A percentile compares a stretch with the other conserved stretches of the same genome.
These are phyloP conservation scores for Tilletia caries DNA, from an alignment of 1,284 basidiomycete genomes.

Conservation along the genomic window DNA sequence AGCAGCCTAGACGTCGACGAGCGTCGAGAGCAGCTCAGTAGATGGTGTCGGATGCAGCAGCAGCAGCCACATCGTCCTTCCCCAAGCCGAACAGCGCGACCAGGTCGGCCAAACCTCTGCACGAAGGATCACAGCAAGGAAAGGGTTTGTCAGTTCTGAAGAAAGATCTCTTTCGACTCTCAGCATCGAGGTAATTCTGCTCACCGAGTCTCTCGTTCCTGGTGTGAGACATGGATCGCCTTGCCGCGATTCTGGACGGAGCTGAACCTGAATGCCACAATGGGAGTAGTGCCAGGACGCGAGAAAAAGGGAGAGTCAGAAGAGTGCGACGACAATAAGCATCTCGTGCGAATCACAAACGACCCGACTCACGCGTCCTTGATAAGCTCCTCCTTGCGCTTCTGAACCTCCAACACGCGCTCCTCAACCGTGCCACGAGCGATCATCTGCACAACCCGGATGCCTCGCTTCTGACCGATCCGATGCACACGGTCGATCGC, in stretches of 20 bases:
- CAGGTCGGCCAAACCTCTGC: conserved; percentile 1
- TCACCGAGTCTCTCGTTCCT: conserved; percentile 9
- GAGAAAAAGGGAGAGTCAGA: no score
- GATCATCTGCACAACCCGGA: conserved; percentile 63
- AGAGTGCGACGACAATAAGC: not conserved
- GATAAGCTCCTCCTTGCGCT: conserved; percentile 66
- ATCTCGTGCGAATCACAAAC: not conserved
- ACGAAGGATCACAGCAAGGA: not conserved
- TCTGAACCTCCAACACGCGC: conserved; percentile 76
- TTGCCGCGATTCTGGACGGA: conserved; percentile 10
- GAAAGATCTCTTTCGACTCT: no score
- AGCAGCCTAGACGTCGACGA: no score
- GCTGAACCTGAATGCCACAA: not conserved
- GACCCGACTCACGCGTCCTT: conserved; percentile 1
- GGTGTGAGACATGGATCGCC: not conserved
- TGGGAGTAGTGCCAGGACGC: no score
- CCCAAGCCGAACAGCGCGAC: not conserved
- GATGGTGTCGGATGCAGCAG: not conserved
- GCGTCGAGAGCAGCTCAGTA: no score
- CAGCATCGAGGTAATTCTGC: no score
- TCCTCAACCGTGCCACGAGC: conserved; percentile 78
- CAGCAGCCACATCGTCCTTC: not conserved
- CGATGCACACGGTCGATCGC: conserved; percentile 69
- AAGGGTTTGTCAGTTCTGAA: not conserved
- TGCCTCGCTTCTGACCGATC: conserved; percentile 61